Conservation (phyloP, 2,329 filamentous ascomycete species). For the Cladosporium phlei region DNA sequence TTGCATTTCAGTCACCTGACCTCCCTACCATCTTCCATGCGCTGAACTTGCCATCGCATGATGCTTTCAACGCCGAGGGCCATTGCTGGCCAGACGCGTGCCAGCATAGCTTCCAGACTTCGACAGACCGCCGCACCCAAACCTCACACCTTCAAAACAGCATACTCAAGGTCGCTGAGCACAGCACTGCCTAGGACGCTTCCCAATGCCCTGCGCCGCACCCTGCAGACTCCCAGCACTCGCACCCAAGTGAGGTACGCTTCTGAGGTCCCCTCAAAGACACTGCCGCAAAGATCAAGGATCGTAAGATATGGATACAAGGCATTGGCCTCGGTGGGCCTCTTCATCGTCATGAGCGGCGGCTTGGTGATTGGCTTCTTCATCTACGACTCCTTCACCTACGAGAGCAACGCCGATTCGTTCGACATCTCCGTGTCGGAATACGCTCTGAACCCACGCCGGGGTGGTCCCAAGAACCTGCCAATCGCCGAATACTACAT, state of each 20-base stretch:
- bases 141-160: neutral
- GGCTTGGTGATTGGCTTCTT: constrained; percentile 77
- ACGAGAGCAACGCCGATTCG: constrained; percentile 63
- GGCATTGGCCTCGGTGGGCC: constrained; percentile 66
- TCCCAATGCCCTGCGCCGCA: constrained; percentile 16
- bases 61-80: constrained; percentile 12
- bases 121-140: neutral
- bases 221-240: constrained; percentile 14
- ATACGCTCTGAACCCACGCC: constrained; percentile 71
- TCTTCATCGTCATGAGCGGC: constrained; percentile 67
- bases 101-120: constrained; percentile 2
- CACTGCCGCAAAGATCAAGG: constrained; percentile 2
- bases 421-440: constrained; percentile 79
- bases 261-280: constrained; percentile 3
- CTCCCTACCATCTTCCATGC: neutral
- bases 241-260: constrained; percentile 16
- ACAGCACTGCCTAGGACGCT: constrained; percentile 13
- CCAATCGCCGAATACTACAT: constrained; percentile 84
- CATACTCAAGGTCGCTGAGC: neutral
- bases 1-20: neutral
- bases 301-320: constrained; percentile 58
- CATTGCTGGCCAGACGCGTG: constrained; percentile 12
- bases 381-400: constrained; percentile 87
- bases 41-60: neutral
- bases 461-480: constrained; percentile 89